Evolutionary conservation across 768 basidiomycete species (phyloP), one percentile per base, ranked within the genome.

Genomic region (Russula dissimulans): DNA sequence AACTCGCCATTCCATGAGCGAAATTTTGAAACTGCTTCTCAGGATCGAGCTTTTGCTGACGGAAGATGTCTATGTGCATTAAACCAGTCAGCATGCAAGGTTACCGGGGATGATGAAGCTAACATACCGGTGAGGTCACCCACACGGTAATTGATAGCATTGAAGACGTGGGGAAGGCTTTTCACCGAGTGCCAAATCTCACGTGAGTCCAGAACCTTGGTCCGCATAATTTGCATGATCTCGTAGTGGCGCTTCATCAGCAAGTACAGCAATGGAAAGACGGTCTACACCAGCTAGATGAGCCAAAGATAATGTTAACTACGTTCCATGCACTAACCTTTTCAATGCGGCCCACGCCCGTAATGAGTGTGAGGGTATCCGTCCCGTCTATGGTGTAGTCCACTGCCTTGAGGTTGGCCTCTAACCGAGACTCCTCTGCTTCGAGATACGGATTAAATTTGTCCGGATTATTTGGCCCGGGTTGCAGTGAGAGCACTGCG

Each of bases 311-410:
- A 3, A 17, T 36, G 4, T 0, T 38, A 6, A 22, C 4, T 2
- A 6, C 1, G n/a, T 1, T 18, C 3, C 4, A 12, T 18, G 41
- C 34, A 15, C 59, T 29, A 44, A 71, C 72, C 66, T 66, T 68
- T 51, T 73, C 72, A 7, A 70, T 59, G 9, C 69, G 63, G 4
- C 67, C 68, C 4, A 63, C 52, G 26, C 71, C 72, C 9, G 67
- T 56, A 1, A 73, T 64, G 1, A 72, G 63, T 3, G 59, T 48
- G 5, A 73, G 57, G 1, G 22, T 26, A 26, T 26, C 22, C 22
- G 22, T 26, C 22, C 22, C 22, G 22, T 26, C 22, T 26, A 26
- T 69, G 38, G 62, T 48, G 44, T 69, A 72, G 17, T 64, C 60
- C 6, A 72, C 59, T 11, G 57, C 63, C 29, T 66, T 61, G 39